Base-by-base conservation (phyloP, 495 filamentous ascomycete genomes). In the Penicillium manginii region DNA sequence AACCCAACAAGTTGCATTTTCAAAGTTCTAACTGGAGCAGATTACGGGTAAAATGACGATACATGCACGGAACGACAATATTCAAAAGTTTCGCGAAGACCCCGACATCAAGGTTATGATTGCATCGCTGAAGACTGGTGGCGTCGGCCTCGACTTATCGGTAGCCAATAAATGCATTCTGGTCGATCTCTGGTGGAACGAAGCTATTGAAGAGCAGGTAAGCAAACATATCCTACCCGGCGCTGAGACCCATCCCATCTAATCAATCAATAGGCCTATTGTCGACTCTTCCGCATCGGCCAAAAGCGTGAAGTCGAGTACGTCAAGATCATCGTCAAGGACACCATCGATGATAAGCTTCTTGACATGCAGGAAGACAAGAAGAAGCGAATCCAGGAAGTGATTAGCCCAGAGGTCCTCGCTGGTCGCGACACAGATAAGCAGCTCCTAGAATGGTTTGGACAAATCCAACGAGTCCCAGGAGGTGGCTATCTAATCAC, bases 121-220 rank as follows among this genome's bases (percentile, higher is more conserved):
- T 8, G 71, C 77, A 0, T 74, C 74, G 2, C 61, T 82, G 2
- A 76, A 71, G 23, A 74, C 73, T n/a, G 81, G 82, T 0, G 80
- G 78, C 0, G 70, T 71, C 5, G 77, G 79, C 1, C 68, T 86
- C 3, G 84, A 87, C 37, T 67, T 88, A 19, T 78, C 83, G 0
- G 70, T 70, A 45, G 85, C 84, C 0, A 84, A 82, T 50, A 79
- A 84, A 32, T 83, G 86, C 46, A 81, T 87, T 15, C 72, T 80
- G 1, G 52, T 86, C 0, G 86, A 88, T 53, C 73, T 81, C 0
- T 88, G 84, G 84, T 89, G 83, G 83, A 88, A 88, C 52, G 73
- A 72, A 35, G 66, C 70, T 29, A 47, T 74, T 0, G 73, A 80
- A 52, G 57, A 75, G 49, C 75, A 79, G 73, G 72, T 84, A 84